phyloP scores from a whole-genome alignment of 768 basidiomycete species.

The Sporobolomyces roseus region DNA sequence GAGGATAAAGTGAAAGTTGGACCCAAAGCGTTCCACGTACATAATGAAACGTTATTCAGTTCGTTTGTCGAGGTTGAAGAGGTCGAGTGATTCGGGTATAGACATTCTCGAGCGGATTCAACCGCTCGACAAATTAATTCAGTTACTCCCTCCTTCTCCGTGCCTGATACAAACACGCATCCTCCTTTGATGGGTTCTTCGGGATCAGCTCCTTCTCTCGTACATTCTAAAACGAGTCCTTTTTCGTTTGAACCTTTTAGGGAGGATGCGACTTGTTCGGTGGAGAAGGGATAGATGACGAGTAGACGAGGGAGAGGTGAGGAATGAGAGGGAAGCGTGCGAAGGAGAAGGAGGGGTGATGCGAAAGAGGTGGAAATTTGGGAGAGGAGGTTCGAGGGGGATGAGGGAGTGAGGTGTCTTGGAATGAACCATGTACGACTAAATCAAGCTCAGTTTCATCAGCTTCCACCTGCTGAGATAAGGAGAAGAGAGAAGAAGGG shows the following conservation, averaged over 20 bases:
- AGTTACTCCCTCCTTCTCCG: no score
- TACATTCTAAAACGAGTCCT: no score
- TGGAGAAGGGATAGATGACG: no score
- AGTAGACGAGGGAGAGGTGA: background rate
- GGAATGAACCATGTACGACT: slow-evolving; percentile 36
- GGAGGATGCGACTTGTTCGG: no score
- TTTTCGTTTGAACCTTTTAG: no score
- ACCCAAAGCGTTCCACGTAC: slow-evolving; percentile 45
- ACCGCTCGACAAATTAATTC: no score
- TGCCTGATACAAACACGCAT: background rate
- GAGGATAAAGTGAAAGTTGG: slow-evolving; percentile 27
- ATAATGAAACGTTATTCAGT: slow-evolving; percentile 12
- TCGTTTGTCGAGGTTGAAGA: background rate
- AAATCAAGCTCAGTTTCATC: background rate
- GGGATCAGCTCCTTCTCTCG: no score
- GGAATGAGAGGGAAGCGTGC: background rate
- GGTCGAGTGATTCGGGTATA: background rate
- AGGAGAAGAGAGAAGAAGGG: no score
- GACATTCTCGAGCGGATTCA: background rate
- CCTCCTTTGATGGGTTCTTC: slow-evolving; percentile 4
- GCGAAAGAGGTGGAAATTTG: background rate
- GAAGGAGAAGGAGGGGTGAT: slow-evolving; percentile 26
- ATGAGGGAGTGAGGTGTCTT: background rate
- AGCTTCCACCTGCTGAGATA: background rate
- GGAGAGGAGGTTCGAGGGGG: background rate